Evolutionary conservation across 805 yeast genomes (phyloP), one percentile per base, ranked within the genome.

Genomic region (Ogataea philodendri): DNA sequence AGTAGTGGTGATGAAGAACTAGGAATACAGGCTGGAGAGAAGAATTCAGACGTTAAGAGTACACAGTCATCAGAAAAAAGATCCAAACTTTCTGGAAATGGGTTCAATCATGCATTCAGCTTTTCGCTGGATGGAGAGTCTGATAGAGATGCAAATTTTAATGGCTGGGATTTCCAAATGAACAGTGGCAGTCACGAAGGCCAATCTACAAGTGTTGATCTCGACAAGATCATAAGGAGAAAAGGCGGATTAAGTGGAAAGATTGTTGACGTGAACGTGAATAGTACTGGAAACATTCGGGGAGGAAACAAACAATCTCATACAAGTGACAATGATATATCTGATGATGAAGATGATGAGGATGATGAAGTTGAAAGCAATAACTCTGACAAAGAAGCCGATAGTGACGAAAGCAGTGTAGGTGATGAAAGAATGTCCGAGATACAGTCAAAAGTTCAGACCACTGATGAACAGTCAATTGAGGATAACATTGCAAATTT

Each of bases 101-200:
- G 75, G 38, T 57, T 88, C 29, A 80, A 86, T 48, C 87, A 89
- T 4, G 81, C 76, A 21, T 87, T 93, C 54, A 61, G 70, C 13
- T 89, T 89, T 54, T 72, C 78, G 15, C 47, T 79, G 8, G 90
- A 77, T 17, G 85, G 76, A 7, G 63, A 55, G 26, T 42, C 52
- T 5, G 52, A 46, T 3, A 30, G 65, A 1, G 39, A 41, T 8
- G 44, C 68, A 3, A 64, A 64, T 3, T 78, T 81, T 35, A 77
- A 74, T 38, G 96, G 95, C 4, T 88, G 97, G 96, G 87, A 87
- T 49, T 86, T 88, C 54, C 74, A 70, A 25, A 76, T 75, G 36
- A 76, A 72, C 23, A 66, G 51, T 10, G 56, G 55, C 22, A 46
- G 42, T 4, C 43, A 36, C 22, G 34, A 22, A 7, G 51, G 46